Conservation (phyloP, 2,329 filamentous ascomycete genomes). For the Pseudogymnoascus pannorum region DNA sequence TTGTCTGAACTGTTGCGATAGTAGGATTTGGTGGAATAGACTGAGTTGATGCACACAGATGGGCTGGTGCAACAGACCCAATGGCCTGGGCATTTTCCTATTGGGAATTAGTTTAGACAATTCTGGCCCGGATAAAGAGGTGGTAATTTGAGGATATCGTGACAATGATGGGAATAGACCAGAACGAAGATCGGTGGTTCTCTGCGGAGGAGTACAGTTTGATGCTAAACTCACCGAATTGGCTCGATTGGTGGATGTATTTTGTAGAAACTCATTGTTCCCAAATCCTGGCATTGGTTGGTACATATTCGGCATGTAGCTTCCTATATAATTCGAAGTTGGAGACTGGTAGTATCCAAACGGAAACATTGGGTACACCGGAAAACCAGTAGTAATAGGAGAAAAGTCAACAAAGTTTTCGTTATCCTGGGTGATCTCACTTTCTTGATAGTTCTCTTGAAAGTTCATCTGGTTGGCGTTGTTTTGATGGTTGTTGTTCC, state of each 20-base stretch:
- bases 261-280: background rate
- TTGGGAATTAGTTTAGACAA: background rate
- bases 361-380: background rate
- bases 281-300: background rate
- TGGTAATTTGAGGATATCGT: background rate
- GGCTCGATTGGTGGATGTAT: background rate
- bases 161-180: background rate
- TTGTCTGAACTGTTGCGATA: slow-evolving; percentile 9
- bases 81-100: slow-evolving; percentile 14
- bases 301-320: background rate
- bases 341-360: background rate
- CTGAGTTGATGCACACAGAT: background rate
- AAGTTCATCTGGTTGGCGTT: background rate
- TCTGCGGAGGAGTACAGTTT: background rate
- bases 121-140: background rate
- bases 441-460: background rate
- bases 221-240: background rate
- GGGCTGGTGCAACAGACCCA: slow-evolving; percentile 19
- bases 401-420: background rate
- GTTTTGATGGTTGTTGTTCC: background rate
- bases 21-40: slow-evolving; percentile 12
- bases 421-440: background rate
- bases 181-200: background rate
- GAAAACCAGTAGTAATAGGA: background rate
- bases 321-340: background rate